Evolutionary conservation across 345 rosid genomes (phyloP), one percentile per base, ranked within the genome.

Genomic region (Lepidium didymum): DNA sequence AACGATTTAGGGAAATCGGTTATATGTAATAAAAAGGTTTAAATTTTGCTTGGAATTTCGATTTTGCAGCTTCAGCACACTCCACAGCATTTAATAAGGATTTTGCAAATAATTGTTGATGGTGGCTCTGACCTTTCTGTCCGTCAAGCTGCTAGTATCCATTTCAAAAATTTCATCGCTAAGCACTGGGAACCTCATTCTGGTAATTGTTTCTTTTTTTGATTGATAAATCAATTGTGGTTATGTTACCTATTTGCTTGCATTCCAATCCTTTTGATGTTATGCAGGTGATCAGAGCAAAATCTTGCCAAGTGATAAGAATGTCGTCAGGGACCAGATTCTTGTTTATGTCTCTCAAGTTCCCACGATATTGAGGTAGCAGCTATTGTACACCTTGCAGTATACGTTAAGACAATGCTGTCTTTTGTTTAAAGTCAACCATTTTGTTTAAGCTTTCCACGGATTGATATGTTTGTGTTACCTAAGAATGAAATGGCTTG

Each of bases 61-160:
- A 33, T 42, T 60, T 56, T 79, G 80, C 88, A 95, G 98, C 57
- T 87, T 46, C 93, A 95, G 77, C 85, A 77, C 74, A 67, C 87
- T 35, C 98, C 98, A 0, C 96, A 91, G 86, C 99, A 95, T 78
- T 81, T 95, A 57, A 83, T 91, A 62, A 84, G 99, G 80, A 62
- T 90, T 58, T 67, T 95, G 77, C 96, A 85, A 85, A 89, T 95
- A 66, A 88, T 91, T 44, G 87, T 95, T 66, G 99, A 91, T 59
- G 82, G 75, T 71, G 83, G 77, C 46, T 88, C 81, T 10, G 92
- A 91, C 53, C 64, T 81, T 81, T 78, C 90, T 0, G 88, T 95
- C 51, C 91, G 99, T 29, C 99, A 95, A 77, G 88, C 86, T 55
- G 99, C 99, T 35, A 87, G 92, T 74, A 95, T 95, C 64, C 99